Evolutionary conservation across 805 yeast genomes (phyloP).

Genomic region (Hanseniaspora nectarophila): DNA sequence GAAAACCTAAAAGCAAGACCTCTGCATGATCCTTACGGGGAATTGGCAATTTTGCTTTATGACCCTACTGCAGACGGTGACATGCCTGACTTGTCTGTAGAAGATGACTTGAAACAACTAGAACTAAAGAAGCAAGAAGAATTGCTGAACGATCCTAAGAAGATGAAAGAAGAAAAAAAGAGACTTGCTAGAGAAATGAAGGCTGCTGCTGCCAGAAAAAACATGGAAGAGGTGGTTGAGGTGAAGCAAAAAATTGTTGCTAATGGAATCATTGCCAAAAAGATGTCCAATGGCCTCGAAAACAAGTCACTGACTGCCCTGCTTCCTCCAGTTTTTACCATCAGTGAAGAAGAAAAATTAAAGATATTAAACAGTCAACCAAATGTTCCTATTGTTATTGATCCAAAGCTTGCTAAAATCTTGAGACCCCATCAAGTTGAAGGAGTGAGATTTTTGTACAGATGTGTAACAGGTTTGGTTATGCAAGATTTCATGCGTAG

Average conservation of each 20-base stretch:
- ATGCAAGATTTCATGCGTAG: constrained; percentile 26
- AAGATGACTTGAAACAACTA: constrained; percentile 11
- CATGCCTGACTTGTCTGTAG: constrained; percentile 20
- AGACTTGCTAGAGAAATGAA: constrained; percentile 25
- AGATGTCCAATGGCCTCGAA: constrained; percentile 27
- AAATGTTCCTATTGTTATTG: constrained; percentile 90
- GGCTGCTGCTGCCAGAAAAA: constrained; percentile 18
- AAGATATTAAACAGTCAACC: constrained; percentile 43
- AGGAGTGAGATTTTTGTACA: constrained; percentile 81
- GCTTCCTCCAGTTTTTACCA: constrained; percentile 44
- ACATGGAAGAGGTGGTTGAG: constrained; percentile 16
- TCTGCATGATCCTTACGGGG: constrained; percentile 87
- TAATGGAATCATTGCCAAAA: constrained; percentile 28
- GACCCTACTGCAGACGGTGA: constrained; percentile 85
- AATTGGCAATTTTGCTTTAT: constrained; percentile 84
- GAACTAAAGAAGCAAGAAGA: constrained; percentile 17
- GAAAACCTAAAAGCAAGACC: constrained; percentile 58
- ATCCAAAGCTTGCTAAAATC: constrained; percentile 71
- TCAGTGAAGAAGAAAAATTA: constrained; percentile 37
- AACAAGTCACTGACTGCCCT: constrained; percentile 66
- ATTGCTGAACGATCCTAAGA: constrained; percentile 22
- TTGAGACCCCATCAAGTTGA: constrained; percentile 93
- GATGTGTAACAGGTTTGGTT: constrained; percentile 80
- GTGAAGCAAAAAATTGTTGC: constrained; percentile 22
- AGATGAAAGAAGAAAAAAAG: constrained; percentile 24